Base-by-base conservation (phyloP, 1,139 yeast genomes). In the Suhomyces maxii region DNA sequence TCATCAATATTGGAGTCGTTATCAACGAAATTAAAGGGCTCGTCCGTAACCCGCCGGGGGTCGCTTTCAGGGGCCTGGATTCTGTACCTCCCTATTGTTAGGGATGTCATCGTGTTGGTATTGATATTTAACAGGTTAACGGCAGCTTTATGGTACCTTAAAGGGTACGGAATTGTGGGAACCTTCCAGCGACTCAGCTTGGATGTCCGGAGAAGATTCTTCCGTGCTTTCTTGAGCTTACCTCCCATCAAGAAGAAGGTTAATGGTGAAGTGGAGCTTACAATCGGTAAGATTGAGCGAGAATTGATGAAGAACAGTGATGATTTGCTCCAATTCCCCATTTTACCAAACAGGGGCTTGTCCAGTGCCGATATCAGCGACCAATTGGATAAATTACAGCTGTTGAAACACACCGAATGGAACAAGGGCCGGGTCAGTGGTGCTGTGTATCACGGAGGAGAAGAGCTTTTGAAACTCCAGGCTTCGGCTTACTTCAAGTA, bases 371-470 rank as follows among this genome's bases (percentile, higher is more conserved):
- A 63, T 11, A 74, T 89, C 3, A 44, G 73, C 18, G 55, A 58
- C 0, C 82, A 83, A 52, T 67, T 89, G 51, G 77, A 79, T 39
- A 66, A 67, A 30, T 64, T 80, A 25, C 71, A 77, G 32, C 58
- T 62, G 23, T 66, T 87, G 58, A 77, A 83, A 49, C 91, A 86
- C 53, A 75, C 90, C 1, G 85, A 83, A 48, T 91, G 97, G 97
- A 77, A 81, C 59, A 74, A 76, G 41, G 99, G 99, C 7, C 77
- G 83, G 52, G 89, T 91, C 1, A 86, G 96, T 31, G 99, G 99
- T 11, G 98, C 97, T 0, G 98, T 93, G 7, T 93, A 93, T 59
- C 98, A 93, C 59, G 98, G 98, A 32, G 97, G 97, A 7, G 72
- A 77, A 13, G 89, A 86, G 12, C 68, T 91, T 47, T 73, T 88